phyloP scores from a whole-genome alignment of 1,284 basidiomycete genomes.

The Salmacisia buchloeana region DNA sequence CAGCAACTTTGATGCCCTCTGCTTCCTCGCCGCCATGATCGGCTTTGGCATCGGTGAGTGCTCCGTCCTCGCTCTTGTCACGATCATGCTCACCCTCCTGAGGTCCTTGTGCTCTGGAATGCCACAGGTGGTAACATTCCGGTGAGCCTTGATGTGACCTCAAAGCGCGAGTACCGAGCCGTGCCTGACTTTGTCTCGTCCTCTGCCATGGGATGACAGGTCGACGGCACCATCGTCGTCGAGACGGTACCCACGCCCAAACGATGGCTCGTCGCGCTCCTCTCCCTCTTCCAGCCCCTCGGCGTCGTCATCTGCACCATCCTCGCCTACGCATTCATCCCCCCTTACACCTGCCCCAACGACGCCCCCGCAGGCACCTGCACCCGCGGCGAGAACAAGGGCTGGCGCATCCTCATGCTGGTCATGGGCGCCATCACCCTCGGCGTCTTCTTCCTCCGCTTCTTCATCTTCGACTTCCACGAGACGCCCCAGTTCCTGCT shows the following conservation, averaged over 20 bases:
- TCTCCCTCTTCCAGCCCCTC: conserved; percentile 45
- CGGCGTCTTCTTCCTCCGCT: conserved; percentile 41
- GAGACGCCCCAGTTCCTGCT: conserved; percentile 46
- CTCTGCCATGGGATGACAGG: too few species aligned
- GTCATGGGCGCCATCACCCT: conserved; percentile 44
- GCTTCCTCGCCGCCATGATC: conserved; percentile 30
- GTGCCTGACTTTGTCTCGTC: too few species aligned
- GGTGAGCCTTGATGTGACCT: too few species aligned
- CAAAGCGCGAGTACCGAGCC: too few species aligned
- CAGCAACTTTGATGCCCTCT: conserved; percentile 28
- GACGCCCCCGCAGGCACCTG: conserved; percentile 17
- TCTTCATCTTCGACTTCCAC: conserved; percentile 38
- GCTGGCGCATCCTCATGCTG: conserved; percentile 45
- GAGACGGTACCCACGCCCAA: conserved; percentile 8
- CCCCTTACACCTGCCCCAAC: conserved; percentile 28
- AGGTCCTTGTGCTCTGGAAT: not conserved
- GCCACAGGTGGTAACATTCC: not conserved
- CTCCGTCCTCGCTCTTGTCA: not conserved
- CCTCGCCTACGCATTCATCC: conserved; percentile 44
- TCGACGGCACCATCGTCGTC: conserved; percentile 3
- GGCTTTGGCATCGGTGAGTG: conserved; percentile 39
- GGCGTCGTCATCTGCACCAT: conserved; percentile 20
- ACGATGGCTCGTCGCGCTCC: conserved; percentile 29
- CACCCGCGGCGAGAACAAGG: conserved; percentile 32
- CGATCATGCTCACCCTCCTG: not conserved